phyloP scores from a whole-genome alignment of 2,329 filamentous ascomycete genomes.

The Chaetothyriales sp. region DNA sequence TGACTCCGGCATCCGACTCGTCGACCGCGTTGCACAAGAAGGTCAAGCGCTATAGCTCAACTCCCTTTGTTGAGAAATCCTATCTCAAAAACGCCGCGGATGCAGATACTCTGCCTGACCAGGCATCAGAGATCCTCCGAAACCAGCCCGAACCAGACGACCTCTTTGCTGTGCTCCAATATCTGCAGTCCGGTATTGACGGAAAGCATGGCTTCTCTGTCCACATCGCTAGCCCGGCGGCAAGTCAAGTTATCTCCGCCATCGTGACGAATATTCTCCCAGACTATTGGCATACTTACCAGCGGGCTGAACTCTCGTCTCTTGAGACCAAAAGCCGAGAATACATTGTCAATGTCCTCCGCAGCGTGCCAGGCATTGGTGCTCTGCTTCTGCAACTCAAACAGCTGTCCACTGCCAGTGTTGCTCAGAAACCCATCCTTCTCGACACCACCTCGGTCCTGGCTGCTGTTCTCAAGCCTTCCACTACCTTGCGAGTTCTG shows the following conservation, averaged over 20 bases:
- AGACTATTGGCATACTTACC: constrained; percentile 55
- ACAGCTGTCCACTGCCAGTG: constrained; percentile 33
- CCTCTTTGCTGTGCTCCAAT: constrained; percentile 39
- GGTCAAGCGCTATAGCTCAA: constrained; percentile 12
- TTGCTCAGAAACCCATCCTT: constrained; percentile 20
- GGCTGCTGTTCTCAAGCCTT: constrained; percentile 19
- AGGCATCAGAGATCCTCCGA: constrained; percentile 45
- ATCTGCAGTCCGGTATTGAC: constrained; percentile 28
- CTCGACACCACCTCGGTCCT: constrained; percentile 24
- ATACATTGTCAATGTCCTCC: constrained; percentile 47
- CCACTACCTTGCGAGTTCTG: constrained; percentile 5
- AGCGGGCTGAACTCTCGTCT: constrained; percentile 2
- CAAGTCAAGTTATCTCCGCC: constrained; percentile 59
- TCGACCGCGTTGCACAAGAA: constrained; percentile 1
- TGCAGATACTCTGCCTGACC: constrained; percentile 21
- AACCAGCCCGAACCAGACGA: constrained; percentile 47
- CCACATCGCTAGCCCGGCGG: constrained; percentile 46
- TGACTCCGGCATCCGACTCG: constrained; percentile 13
- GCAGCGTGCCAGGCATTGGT: constrained; percentile 62
- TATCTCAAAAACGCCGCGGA: constrained; percentile 11
- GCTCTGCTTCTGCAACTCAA: constrained; percentile 58
- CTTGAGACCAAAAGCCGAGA: constrained; percentile 23
- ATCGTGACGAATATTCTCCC: constrained; percentile 61
- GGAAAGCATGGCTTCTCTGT: constrained; percentile 32
- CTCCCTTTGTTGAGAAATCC: constrained; percentile 13